Conservation (phyloP, 495 filamentous ascomycete genomes). For the Beverwykella pulmonaria region DNA sequence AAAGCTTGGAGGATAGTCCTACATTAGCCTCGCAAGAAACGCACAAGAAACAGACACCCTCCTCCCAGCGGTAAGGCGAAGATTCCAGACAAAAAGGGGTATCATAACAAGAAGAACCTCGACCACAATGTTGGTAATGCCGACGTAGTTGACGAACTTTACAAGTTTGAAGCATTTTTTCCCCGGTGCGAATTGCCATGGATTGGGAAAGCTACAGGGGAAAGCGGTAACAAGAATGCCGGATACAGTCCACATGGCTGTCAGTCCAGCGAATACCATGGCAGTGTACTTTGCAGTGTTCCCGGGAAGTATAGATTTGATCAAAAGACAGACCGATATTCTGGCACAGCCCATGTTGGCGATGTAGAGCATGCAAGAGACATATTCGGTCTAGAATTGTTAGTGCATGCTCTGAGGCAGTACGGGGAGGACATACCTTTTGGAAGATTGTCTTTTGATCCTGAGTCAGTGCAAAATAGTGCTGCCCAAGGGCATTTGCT, state of each 20-base stretch:
- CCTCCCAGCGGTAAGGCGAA: conserved; percentile 26
- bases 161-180: conserved; percentile 22
- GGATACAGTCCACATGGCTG: conserved; percentile 37
- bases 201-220: conserved; percentile 34
- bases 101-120: conserved; percentile 29
- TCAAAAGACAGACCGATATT: conserved; percentile 32
- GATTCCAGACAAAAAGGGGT: conserved; percentile 35
- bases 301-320: conserved; percentile 31
- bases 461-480: not conserved
- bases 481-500: conserved; percentile 18
- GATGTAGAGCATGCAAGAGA: conserved; percentile 29
- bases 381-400: conserved; percentile 28
- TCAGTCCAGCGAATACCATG: conserved; percentile 21
- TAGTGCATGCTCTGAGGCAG: not conserved
- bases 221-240: conserved; percentile 53
- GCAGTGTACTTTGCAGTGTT: not conserved
- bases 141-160: conserved; percentile 30
- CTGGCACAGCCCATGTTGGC: conserved; percentile 33
- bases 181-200: conserved; percentile 18
- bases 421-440: conserved; percentile 12
- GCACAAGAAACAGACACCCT: conserved; percentile 24
- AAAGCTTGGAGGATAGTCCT: not conserved
- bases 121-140: conserved; percentile 27
- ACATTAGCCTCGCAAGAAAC: conserved; percentile 26
- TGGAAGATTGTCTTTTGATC: conserved; percentile 21